phyloP scores from a whole-genome alignment of 1,284 basidiomycete species.

The Hymenochaete sp. region DNA sequence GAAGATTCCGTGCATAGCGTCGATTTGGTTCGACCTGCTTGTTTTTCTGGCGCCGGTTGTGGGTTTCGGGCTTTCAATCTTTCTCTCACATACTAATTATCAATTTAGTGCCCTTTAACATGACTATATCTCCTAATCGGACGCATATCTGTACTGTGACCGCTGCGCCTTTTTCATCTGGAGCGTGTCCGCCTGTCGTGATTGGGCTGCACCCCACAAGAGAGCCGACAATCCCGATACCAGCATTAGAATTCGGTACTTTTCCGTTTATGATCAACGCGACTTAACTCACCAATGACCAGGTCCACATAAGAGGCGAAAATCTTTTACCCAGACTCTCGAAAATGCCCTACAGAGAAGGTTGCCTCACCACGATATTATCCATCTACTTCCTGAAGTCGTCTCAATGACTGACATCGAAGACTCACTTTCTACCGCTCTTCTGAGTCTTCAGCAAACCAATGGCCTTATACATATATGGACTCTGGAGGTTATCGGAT shows the following conservation, averaged over 20 bases:
- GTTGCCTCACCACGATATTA: conserved; percentile 20
- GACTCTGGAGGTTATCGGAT: conserved; percentile 42
- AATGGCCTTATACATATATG: conserved; percentile 29
- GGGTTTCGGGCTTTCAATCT: conserved; percentile 14
- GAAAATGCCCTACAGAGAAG: conserved; percentile 19
- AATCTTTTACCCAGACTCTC: conserved; percentile 16
- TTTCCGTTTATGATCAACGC: not conserved
- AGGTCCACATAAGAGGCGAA: conserved; percentile 19
- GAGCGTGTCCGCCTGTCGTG: conserved; percentile 31
- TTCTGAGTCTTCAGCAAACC: conserved; percentile 19
- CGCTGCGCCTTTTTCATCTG: conserved; percentile 24
- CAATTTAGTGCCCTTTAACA: conserved; percentile 16
- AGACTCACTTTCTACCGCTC: conserved; percentile 15
- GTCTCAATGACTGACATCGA: conserved; percentile 19
- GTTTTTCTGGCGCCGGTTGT: conserved; percentile 41
- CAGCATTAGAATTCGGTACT: conserved; percentile 19
- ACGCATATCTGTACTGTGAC: conserved; percentile 43
- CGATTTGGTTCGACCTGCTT: conserved; percentile 35
- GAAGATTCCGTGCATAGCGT: conserved; percentile 43
- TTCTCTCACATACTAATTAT: not conserved
- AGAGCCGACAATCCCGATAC: too few species aligned
- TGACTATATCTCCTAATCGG: conserved; percentile 47
- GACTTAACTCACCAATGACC: too few species aligned
- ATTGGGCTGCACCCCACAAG: conserved; percentile 31
- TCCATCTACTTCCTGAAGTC: conserved; percentile 20